A percentile compares a stretch with the other conserved stretches of the same genome.
These are phyloP conservation scores for Penicillium sp. DNA, from an alignment of 2,329 filamentous ascomycete genomes.

Conservation along the genomic window DNA sequence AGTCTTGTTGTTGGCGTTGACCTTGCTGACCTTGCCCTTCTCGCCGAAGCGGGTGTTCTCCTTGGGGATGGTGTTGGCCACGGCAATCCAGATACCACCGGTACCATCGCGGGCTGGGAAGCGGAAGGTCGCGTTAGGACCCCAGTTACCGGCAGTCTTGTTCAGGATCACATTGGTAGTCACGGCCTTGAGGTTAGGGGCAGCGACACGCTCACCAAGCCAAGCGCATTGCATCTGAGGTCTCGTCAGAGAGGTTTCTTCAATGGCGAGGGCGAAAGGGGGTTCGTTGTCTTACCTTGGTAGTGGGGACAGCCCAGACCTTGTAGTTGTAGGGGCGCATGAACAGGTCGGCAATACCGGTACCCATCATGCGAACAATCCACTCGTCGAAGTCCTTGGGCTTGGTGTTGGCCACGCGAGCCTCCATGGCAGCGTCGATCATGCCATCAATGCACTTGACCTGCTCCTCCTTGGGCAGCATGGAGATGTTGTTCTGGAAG, in stretches of 20 bases:
- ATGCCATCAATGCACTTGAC: conserved; percentile 90
- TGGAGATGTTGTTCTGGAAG: conserved; percentile 99
- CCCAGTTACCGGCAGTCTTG: conserved; percentile 97
- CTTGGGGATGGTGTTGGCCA: conserved; percentile 86
- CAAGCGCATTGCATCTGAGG: conserved; percentile 94
- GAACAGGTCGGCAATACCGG: conserved; percentile 88
- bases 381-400: conserved; percentile 97
- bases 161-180: conserved; percentile 92
- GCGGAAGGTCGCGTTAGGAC: conserved; percentile 95
- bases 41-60: conserved; percentile 90
- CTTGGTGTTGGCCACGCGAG: conserved; percentile 82
- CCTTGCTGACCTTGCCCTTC: conserved; percentile 76
- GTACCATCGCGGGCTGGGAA: conserved; percentile 96
- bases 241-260: background rate
- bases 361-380: conserved; percentile 89
- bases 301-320: conserved; percentile 98
- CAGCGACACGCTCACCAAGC: conserved; percentile 97
- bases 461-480: conserved; percentile 96
- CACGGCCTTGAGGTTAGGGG: conserved; percentile 89
- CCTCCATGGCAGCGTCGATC: conserved; percentile 88
- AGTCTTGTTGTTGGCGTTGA: conserved; percentile 80
- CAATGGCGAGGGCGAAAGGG: background rate
- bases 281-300: conserved; percentile 64
- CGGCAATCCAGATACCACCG: conserved; percentile 97
- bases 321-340: conserved; percentile 99